Base-by-base conservation (phyloP, 352 stramenopile species). In the Phytophthora sp. region DNA sequence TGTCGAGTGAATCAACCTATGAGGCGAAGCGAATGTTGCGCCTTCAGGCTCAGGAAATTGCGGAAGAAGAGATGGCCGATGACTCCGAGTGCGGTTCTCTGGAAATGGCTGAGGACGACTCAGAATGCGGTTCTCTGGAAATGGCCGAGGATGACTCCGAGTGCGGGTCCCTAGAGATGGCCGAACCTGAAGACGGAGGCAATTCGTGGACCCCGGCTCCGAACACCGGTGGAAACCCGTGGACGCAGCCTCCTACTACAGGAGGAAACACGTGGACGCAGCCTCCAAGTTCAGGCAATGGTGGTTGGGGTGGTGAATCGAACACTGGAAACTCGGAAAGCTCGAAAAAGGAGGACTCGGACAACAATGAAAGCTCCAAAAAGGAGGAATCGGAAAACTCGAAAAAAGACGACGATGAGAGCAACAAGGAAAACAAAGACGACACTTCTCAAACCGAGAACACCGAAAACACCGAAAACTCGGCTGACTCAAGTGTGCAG, bases 61-160 rank as follows among this genome's bases (percentile, higher is more conserved):
- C 56, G 0, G 62, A 76, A 28, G 49, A 58, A n/a, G 54, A 59
- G 32, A 68, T 68, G 56, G 57, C 37, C 13, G 50, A 71, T 26
- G 65, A 72, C 34, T 68, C 66, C 6, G 65, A 73, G 32, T 69
- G 60, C 30, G 66, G 51, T 1, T 65, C 51, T 2, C 53, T 73
- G 11, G 66, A 66, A 17, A 67, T 66, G 35, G 62, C 54, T 1
- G 57, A 57, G 18, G 42, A 57, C 13, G 49, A 62, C 53, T 62
- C 48, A 9, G 53, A 62, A 20, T 72, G 56, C 38, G 60, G 54
- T 8, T 62, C 50, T 1, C 48, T 66, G 5, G 48, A 60, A 1
- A 61, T 66, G 39, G 48, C 57, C 2, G 57, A 66, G 15, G 54
- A 42, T 6, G 39, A 63, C 31, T 63, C 54, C 12, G 54, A 70